Base-by-base conservation (phyloP, 495 filamentous ascomycete species). In the Lophium mytilinum region DNA sequence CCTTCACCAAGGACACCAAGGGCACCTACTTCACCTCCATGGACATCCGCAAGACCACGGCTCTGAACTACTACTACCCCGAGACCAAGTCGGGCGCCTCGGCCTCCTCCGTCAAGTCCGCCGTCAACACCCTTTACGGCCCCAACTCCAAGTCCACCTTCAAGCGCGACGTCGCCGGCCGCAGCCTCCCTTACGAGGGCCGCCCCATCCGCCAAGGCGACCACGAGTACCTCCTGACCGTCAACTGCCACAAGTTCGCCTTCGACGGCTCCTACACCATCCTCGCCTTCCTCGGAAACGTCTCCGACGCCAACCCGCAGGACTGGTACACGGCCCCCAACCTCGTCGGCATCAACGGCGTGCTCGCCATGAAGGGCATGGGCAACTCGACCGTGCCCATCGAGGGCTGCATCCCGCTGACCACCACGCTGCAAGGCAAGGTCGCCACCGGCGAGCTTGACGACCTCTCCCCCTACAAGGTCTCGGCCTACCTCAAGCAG, bases 1-100 rank as follows among this genome's bases (percentile, higher is more conserved):
- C 63, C 37, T 66, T 66, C 56, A 53, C 52, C 52, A 66, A 63
- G 59, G 56, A 62, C 59, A 55, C 51, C 24, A 35, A 40, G n/a
- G 62, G 62, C 41, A 45, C 53, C 50, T 61, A 50, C 55, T 62
- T 50, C 42, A 65, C 45, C 35, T 58, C 54, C 52, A 45, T 51
- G 17, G 58, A 61, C 33, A 46, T 65, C 41, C 52, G 45, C 34
- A 37, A 52, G 21, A 65, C 62, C 24, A 39, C 34, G 17, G 42
- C 43, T 17, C 53, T 65, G 34, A 52, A 52, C 33, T 65, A 65
- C 53, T 37, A 35, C 40, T 65, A 65, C 52, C 53, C 58, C 7
- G 62, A 65, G 40, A 56, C 56, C 46, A 21, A 37, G 3, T 30
- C 37, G 12, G 57, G 50, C 21, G 10, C 36, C 0, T 33, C 34